Base-by-base conservation (phyloP, 1,139 yeast species). In the Pichia sp. region DNA sequence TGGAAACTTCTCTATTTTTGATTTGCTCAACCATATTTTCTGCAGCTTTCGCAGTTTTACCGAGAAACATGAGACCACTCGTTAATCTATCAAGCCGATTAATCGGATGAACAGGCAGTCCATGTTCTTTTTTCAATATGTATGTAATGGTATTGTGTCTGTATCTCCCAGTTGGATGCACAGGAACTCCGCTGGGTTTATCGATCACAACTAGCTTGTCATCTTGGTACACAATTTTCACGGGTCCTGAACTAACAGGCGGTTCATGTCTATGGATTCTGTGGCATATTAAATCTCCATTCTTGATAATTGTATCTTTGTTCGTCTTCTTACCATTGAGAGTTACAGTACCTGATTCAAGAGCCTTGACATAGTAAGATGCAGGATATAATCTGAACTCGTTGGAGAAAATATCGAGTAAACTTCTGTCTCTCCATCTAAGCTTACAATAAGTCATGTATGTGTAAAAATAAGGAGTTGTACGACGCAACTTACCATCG, bases 181-280 rank as follows among this genome's bases (percentile, higher is more conserved):
- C 96, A 0, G 99, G 97, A 4, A 91, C 74, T 0, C 98, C 96
- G 4, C 94, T 74, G 0, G 99, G 98, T 49, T 91, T 91, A 56
- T 91, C 95, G 21, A 93, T 82, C 1, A 84, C 96, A 7, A 91
- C 68, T 23, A 87, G 60, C 35, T 83, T 74, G 14, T 83, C 91
- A 54, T 86, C 81, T 53, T 87, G 88, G 53, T 69, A 75, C 0
- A 91, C 88, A 28, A 86, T 78, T 38, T 70, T 71, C 30, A 91
- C 79, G 0, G 74, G 73, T 35, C 75, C 65, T 0, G 88, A 74
- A 2, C 85, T 69, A 2, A 91, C 95, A 0, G 96, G 79, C 3
- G 96, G 95, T 52, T 88, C 97, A 52, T 91, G 96, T 39, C 94
- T 72, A 54, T 86, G 96, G 32, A 83, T 72, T 42, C 85, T 63